A percentile compares a stretch with the other conserved stretches of the same genome.
Evolutionary conservation across 2,329 filamentous ascomycete genomes (phyloP).

Genomic region (Purpureocillium takamizusanense): DNA sequence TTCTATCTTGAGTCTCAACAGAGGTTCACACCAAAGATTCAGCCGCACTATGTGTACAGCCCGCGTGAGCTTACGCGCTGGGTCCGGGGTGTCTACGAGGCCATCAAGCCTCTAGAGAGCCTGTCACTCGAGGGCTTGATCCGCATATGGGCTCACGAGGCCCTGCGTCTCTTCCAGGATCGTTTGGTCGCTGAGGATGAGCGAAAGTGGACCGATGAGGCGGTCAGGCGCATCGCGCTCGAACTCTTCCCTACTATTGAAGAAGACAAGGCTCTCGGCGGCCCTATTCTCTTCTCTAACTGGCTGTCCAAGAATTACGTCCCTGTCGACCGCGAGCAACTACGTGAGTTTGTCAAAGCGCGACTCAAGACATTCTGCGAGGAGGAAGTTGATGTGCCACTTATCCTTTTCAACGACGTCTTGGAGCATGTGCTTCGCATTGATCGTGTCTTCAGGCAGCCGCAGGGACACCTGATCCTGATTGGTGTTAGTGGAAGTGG

Average conservation of each 20-base stretch:
- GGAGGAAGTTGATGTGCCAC: conserved; percentile 95
- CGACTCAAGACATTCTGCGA: conserved; percentile 97
- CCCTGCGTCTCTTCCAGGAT: conserved; percentile 92
- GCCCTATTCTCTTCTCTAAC: conserved; percentile 96
- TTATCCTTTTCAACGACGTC: conserved; percentile 99
- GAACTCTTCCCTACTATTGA: conserved; percentile 96
- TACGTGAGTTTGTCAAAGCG: conserved; percentile 96
- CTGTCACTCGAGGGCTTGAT: conserved; percentile 85
- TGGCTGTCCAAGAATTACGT: conserved; percentile 99
- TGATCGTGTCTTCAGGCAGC: conserved; percentile 95
- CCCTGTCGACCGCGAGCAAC: conserved; percentile 86
- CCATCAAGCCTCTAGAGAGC: conserved; percentile 83
- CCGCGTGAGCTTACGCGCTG: conserved; percentile 96
- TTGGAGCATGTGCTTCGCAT: conserved; percentile 97
- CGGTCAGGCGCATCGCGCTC: conserved; percentile 75
- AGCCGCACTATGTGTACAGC: conserved; percentile 98
- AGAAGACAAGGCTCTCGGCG: conserved; percentile 76
- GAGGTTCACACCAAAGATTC: conserved; percentile 90
- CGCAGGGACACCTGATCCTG: conserved; percentile 94
- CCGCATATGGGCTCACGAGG: conserved; percentile 97
- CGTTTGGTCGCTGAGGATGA: conserved; percentile 92
- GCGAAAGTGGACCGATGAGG: conserved; percentile 87
- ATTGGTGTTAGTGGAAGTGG: conserved; percentile 98
- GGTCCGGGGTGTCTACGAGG: conserved; percentile 96
- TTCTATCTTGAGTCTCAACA: conserved; percentile 93